Conservation (phyloP, 2,329 filamentous ascomycete species). For the Xylariales sp. region DNA sequence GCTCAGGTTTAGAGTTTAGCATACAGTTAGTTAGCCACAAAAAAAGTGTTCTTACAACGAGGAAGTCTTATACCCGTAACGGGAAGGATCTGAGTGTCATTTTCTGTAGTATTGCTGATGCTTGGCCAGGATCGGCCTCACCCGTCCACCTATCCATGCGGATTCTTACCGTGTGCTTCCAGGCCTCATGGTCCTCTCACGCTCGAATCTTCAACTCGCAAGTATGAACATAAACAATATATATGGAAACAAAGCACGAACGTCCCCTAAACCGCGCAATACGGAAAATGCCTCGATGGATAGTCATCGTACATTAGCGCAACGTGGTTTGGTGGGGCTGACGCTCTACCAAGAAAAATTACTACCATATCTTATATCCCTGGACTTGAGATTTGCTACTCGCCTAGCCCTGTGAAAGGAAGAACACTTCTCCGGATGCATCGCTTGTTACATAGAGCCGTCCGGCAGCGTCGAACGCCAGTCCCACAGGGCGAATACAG, state of each 20-base stretch:
- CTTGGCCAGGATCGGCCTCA: not conserved
- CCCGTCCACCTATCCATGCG: not conserved
- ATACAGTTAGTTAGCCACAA: not conserved
- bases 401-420: conserved; percentile 37
- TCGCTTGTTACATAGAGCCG: conserved; percentile 66
- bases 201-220: not conserved
- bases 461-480: conserved; percentile 56
- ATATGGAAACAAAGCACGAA: not conserved
- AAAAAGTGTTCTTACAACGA: not conserved
- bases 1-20: conserved; percentile 1
- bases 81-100: not conserved
- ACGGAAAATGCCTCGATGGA: not conserved
- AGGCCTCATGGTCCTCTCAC: not conserved
- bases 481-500: conserved; percentile 65
- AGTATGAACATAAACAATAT: not conserved
- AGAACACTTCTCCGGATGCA: conserved; percentile 60
- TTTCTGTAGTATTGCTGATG: not conserved
- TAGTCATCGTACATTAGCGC: not conserved
- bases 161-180: too few relatives aligned
- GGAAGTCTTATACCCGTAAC: not conserved
- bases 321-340: not conserved
- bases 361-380: too few relatives aligned
- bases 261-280: too few relatives aligned
- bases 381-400: not conserved
- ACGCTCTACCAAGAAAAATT: not conserved